A percentile compares a stretch with the other conserved stretches of the same genome.
Conservation (phyloP, 495 filamentous ascomycete genomes). For the Geoglossum glabrum region DNA sequence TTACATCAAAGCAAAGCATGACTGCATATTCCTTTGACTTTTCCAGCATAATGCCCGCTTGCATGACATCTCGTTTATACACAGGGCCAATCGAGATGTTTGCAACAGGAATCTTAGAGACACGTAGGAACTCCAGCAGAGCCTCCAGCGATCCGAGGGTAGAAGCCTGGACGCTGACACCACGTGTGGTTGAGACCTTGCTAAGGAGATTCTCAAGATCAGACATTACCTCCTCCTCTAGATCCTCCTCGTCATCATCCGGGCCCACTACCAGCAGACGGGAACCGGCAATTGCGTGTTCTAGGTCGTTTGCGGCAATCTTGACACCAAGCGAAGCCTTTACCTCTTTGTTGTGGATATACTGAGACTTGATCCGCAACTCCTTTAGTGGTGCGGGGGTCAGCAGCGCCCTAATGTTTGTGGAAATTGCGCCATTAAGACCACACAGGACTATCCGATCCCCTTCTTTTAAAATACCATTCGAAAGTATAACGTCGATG, state of each 20-base stretch:
- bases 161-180: conserved; percentile 93
- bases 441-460: conserved; percentile 91
- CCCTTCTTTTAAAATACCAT: conserved; percentile 87
- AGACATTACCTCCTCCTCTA: conserved; percentile 89
- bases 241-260: conserved; percentile 88
- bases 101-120: conserved; percentile 88
- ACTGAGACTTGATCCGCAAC: conserved; percentile 77
- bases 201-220: conserved; percentile 82
- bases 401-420: conserved; percentile 88
- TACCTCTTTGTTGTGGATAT: conserved; percentile 98
- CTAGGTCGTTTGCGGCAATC: conserved; percentile 89
- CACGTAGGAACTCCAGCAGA: conserved; percentile 82
- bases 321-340: conserved; percentile 98
- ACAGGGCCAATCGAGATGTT: conserved; percentile 97
- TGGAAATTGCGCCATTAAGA: conserved; percentile 80
- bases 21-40: conserved; percentile 89
- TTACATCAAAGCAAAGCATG: conserved; percentile 99
- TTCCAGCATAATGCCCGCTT: conserved; percentile 89
- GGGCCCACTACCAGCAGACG: conserved; percentile 82
- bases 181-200: conserved; percentile 74
- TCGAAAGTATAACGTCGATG: conserved; percentile 92
- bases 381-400: conserved; percentile 92
- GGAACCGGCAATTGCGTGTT: conserved; percentile 92
- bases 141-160: conserved; percentile 96
- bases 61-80: conserved; percentile 96